These are phyloP conservation scores for Lumnitzera racemosa DNA, from an alignment of 345 rosid species.

Conservation along the genomic window DNA sequence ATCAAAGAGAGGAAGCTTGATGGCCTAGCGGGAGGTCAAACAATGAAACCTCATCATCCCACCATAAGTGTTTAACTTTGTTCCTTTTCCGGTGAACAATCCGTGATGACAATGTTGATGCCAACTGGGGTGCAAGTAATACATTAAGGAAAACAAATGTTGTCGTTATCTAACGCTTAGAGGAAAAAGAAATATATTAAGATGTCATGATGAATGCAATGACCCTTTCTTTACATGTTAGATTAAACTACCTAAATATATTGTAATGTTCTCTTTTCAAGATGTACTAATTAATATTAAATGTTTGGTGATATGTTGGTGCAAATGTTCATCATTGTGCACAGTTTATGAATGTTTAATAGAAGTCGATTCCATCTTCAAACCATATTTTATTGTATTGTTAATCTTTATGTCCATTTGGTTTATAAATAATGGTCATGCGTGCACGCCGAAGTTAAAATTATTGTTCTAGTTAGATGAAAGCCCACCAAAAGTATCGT, in stretches of 20 bases:
- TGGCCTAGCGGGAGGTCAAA: constrained; percentile 22
- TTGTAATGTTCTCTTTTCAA: constrained; percentile 5
- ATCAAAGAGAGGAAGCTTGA: constrained; percentile 69
- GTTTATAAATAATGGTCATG: background rate
- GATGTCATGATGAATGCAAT: background rate
- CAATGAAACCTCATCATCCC: constrained; percentile 24
- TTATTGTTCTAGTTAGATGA: background rate
- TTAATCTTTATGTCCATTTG: background rate
- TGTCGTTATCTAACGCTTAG: constrained; percentile 10
- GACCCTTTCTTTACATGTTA: constrained; percentile 4
- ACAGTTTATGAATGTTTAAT: constrained; percentile 3
- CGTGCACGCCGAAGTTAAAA: constrained; percentile 6
- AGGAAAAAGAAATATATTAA: background rate
- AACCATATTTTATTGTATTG: background rate
- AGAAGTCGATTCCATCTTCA: constrained; percentile 5
- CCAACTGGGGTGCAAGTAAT: no score
- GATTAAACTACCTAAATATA: constrained; percentile 1
- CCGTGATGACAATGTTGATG: no score
- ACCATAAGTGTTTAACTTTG: constrained; percentile 38
- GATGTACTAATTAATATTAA: constrained; percentile 6
- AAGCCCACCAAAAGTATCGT: constrained; percentile 1
- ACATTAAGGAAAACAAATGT: no score
- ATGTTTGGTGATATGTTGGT: constrained; percentile 18
- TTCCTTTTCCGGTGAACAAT: no score
- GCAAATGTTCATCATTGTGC: constrained; percentile 18